Conservation (phyloP, 169 alveolate genomes). For the Plasmodium blacklocki region DNA sequence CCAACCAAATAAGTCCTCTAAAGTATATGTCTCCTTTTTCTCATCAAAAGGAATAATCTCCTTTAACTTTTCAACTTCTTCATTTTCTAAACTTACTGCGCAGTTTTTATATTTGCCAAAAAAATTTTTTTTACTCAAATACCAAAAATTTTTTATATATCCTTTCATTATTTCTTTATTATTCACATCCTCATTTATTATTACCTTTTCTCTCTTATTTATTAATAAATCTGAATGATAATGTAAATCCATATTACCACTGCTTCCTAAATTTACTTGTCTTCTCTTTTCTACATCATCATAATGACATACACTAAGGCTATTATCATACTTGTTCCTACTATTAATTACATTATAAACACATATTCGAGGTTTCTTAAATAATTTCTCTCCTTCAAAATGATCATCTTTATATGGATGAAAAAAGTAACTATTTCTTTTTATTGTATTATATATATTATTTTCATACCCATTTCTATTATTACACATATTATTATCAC, state of each 20-base stretch:
- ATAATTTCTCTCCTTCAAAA: slow-evolving; percentile 67
- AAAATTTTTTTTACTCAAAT: slow-evolving; percentile 22
- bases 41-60: slow-evolving; percentile 10
- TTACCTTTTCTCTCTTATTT: slow-evolving; percentile 62
- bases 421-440: not conserved
- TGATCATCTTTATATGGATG: not conserved
- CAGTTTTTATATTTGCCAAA: slow-evolving; percentile 29
- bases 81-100: slow-evolving; percentile 3
- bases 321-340: not conserved
- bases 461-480: not conserved
- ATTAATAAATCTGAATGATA: slow-evolving; percentile 59
- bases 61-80: slow-evolving; percentile 61
- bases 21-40: not conserved
- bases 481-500: not conserved
- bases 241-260: slow-evolving; percentile 15
- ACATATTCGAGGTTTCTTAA: slow-evolving; percentile 36
- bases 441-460: not conserved
- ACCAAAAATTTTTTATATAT: slow-evolving; percentile 48
- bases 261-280: not conserved
- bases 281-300: not conserved
- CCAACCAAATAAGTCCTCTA: slow-evolving; percentile 8
- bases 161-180: slow-evolving; percentile 13
- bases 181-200: slow-evolving; percentile 17
- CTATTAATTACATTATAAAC: slow-evolving; percentile 1
- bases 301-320: not conserved